A percentile compares a stretch with the other conserved stretches of the same genome.
phyloP scores from a whole-genome alignment of 352 stramenopile species.

The Thalassiosira ordinaria region DNA sequence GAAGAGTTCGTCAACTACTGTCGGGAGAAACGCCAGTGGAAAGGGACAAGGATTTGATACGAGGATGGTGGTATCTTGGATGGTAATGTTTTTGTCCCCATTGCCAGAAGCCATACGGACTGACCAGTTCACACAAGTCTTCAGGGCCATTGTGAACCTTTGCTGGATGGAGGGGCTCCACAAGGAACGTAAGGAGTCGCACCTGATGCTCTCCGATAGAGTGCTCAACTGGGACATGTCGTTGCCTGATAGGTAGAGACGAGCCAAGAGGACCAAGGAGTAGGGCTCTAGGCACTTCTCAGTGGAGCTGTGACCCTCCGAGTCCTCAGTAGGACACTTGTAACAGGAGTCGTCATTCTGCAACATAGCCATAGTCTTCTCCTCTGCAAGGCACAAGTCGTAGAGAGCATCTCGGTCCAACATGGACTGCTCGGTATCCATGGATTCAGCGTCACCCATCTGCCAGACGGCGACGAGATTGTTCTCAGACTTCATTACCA shows the following conservation, averaged over 20 bases:
- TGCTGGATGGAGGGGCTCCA: background rate
- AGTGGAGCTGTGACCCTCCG: background rate
- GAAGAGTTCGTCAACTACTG: constrained; percentile 50
- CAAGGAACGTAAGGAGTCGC: background rate
- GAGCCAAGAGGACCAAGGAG: constrained; percentile 6
- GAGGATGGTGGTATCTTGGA: constrained; percentile 5
- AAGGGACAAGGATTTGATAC: constrained; percentile 26
- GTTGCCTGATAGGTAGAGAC: background rate
- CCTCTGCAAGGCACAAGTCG: constrained; percentile 52
- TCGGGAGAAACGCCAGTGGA: constrained; percentile 29
- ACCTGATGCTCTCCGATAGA: background rate
- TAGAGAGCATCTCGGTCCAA: constrained; percentile 31
- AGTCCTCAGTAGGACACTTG: background rate
- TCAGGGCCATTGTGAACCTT: background rate
- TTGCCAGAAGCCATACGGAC: background rate
- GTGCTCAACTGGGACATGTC: background rate
- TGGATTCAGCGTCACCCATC: background rate
- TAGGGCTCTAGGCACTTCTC: background rate
- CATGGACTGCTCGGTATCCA: constrained; percentile 8
- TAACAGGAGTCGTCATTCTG: constrained; percentile 48
- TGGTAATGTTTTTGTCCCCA: background rate
- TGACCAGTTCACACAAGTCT: constrained; percentile 10
- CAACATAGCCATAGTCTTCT: constrained; percentile 47
- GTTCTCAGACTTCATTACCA: background rate
- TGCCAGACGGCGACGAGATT: constrained; percentile 39